Conservation (phyloP, 495 filamentous ascomycete genomes). For the Aspergillus saccharolyticus region DNA sequence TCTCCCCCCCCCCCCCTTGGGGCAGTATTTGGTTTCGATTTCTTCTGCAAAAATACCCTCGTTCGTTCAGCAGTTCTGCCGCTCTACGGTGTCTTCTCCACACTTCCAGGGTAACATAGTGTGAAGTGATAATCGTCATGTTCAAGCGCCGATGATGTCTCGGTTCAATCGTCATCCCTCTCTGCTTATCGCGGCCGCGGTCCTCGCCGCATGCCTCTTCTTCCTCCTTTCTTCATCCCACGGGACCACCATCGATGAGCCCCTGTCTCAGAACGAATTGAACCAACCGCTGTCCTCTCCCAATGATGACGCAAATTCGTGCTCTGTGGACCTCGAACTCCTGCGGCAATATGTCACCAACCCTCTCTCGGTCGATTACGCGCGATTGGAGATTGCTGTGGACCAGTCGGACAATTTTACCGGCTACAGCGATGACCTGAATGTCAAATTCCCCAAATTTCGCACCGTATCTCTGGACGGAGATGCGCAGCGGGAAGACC, state of each 20-base stretch:
- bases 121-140: neutral
- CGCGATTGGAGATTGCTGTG: constrained; percentile 19
- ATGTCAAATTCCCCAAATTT: constrained; percentile 9
- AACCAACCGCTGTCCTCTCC: neutral
- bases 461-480: constrained; percentile 12
- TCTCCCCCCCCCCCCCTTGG: neutral
- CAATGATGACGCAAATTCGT: constrained; percentile 5
- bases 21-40: neutral
- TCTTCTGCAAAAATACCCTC: neutral
- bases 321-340: constrained; percentile 17
- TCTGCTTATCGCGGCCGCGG: neutral
- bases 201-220: neutral
- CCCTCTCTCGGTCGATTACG: constrained; percentile 10
- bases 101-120: neutral
- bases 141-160: neutral
- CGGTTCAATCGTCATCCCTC: neutral
- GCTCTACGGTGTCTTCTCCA: neutral
- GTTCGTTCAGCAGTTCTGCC: neutral
- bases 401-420: constrained; percentile 18
- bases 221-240: neutral
- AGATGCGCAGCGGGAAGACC: constrained; percentile 7
- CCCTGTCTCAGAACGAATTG: neutral
- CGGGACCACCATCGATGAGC: neutral
- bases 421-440: constrained; percentile 11
- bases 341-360: constrained; percentile 13